A percentile compares a stretch with the other conserved stretches of the same genome.
These are phyloP conservation scores for Tothia fuscella DNA, from an alignment of 2,329 filamentous ascomycete genomes.

Conservation along the genomic window DNA sequence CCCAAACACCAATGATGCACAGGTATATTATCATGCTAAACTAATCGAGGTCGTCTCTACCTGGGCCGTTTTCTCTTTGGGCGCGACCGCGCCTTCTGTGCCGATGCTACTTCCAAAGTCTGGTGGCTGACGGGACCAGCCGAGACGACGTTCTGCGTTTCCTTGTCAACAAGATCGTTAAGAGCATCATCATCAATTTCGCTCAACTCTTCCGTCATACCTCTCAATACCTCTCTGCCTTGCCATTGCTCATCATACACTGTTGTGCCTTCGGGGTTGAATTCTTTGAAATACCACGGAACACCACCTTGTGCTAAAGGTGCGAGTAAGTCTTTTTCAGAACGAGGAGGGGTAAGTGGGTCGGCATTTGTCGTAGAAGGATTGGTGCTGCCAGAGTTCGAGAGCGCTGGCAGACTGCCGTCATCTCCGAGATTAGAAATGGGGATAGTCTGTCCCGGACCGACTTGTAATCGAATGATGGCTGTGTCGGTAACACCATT, in stretches of 20 bases:
- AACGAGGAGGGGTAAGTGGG: constrained; percentile 57
- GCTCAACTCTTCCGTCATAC: constrained; percentile 75
- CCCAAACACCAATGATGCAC: too few relatives aligned
- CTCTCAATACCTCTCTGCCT: constrained; percentile 57
- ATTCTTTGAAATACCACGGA: constrained; percentile 76
- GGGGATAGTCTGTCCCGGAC: constrained; percentile 3
- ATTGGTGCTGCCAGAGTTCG: constrained; percentile 23
- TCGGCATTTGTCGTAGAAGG: constrained; percentile 29
- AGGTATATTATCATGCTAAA: too few relatives aligned
- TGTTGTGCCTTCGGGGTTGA: constrained; percentile 69
- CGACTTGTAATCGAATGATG: constrained; percentile 2
- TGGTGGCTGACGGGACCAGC: background rate
- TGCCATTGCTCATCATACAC: constrained; percentile 64
- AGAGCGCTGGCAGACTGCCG: constrained; percentile 14
- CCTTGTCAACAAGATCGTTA: constrained; percentile 40
- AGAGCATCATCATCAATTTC: constrained; percentile 89
- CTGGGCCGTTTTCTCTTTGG: constrained; percentile 1
- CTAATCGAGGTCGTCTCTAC: too few relatives aligned
- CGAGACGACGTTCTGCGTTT: constrained; percentile 1
- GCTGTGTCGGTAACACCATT: constrained; percentile 5
- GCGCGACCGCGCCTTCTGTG: constrained; percentile 6
- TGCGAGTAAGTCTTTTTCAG: constrained; percentile 30
- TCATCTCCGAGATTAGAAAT: constrained; percentile 16
- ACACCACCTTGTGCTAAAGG: constrained; percentile 61
- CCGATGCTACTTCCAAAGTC: background rate